phyloP scores from a whole-genome alignment of 768 basidiomycete genomes.

The Leccinum olivaceopallidum region DNA sequence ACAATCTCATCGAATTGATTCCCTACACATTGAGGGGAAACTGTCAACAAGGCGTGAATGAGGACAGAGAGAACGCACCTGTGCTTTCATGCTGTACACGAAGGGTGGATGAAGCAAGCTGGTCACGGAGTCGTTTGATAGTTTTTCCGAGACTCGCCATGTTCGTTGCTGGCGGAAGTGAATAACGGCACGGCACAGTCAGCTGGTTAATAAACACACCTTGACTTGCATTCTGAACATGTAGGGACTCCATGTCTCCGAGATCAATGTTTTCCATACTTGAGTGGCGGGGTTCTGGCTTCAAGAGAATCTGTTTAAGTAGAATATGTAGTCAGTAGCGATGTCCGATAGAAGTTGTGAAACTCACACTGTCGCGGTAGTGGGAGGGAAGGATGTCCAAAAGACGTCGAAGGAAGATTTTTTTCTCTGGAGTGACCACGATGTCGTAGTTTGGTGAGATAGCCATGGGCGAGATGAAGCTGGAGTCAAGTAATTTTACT shows the following conservation, averaged over 20 bases:
- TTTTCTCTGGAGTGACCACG: too few relatives aligned
- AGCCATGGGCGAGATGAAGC: too few relatives aligned
- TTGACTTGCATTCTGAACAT: background rate
- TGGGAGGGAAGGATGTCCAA: background rate
- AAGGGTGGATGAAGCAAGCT: background rate
- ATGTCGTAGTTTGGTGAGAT: too few relatives aligned
- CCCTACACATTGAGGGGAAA: background rate
- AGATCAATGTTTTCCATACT: too few relatives aligned
- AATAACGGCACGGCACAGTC: background rate
- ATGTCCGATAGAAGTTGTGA: too few relatives aligned
- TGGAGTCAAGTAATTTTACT: too few relatives aligned
- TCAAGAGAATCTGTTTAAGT: too few relatives aligned
- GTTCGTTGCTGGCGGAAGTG: background rate
- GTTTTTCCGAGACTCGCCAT: background rate
- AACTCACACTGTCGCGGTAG: too few relatives aligned
- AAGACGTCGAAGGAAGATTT: too few relatives aligned
- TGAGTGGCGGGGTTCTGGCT: too few relatives aligned
- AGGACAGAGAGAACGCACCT: background rate
- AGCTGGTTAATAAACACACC: background rate
- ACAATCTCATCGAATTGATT: background rate
- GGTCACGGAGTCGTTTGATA: background rate
- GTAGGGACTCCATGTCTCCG: too few relatives aligned
- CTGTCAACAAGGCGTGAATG: background rate
- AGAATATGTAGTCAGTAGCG: too few relatives aligned
- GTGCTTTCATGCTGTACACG: background rate